Evolutionary conservation across 768 basidiomycete genomes (phyloP), one percentile per base, ranked within the genome.

Genomic region (Suillus bovinus): DNA sequence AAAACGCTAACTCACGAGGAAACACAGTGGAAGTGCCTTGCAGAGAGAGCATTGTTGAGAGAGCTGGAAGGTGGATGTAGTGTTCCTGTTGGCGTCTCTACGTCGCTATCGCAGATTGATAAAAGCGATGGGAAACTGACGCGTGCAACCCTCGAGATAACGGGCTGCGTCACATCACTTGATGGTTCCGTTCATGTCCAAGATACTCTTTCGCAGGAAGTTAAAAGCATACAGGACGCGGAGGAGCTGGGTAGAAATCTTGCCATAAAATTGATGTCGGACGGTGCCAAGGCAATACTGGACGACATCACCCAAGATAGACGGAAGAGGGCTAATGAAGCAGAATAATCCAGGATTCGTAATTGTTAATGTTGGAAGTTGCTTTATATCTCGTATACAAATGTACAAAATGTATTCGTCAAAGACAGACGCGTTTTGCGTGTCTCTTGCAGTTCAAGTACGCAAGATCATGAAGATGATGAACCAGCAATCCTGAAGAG

Each of bases 41-140:
- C 94, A 2, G 97, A 99, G 76, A 85, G 97, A 16, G 91, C 90
- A 1, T 90, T 91, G 74, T 79, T 99, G 65, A 81, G 89, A n/a
- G 88, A 89, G 27, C 80, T 99, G 58, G 97, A 99, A 75, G 97
- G 97, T 33, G 97, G 97, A 29, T 99, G 97, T 77, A 95, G 93
- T 64, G 96, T 99, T 0, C 96, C 96, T 3, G 95, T 99, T 17
- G 96, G 96, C 4, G 88, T 93, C 33, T 78, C 81, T 57, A 87
- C 86, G 33, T 76, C 72, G 52, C 73, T 90, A 61, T 73, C 74
- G 17, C 69, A 71, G 13, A 65, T 67, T 6, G 68, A 69, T 14
- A 69, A 69, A 42, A 77, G 71, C 29, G 79, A 74, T 0, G 77
- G 71, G 20, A 62, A 39, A 61, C 58, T 61, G 39, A 56, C 24